Percentiles rank a stretch among this genome's conserved stretches.
These are phyloP conservation scores for Micromonas pusilla DNA, from an alignment of 139 green algal genomes.

Conservation along the genomic window DNA sequence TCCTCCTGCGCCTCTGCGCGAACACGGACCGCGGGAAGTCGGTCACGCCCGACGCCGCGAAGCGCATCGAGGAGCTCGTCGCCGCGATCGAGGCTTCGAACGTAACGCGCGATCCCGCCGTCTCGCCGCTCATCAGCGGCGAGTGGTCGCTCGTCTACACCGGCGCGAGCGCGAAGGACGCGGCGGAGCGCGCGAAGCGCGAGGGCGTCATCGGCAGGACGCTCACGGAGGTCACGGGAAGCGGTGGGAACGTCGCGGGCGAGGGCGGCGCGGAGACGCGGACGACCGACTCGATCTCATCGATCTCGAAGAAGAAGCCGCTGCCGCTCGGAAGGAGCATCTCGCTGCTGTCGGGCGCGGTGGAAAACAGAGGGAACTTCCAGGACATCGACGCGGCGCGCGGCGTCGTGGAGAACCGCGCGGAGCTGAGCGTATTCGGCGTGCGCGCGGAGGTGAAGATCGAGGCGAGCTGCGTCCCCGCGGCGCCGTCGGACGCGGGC, in stretches of 20 bases:
- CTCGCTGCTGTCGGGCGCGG: neutral
- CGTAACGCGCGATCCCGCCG: neutral
- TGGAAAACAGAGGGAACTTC: conserved; percentile 16
- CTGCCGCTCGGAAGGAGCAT: neutral
- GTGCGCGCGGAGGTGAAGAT: neutral
- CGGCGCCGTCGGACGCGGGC: neutral
- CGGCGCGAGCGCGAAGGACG: neutral
- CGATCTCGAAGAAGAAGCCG: neutral
- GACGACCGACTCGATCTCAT: neutral
- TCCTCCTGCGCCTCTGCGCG: neutral
- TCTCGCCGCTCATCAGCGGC: neutral
- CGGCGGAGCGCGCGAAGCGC: neutral
- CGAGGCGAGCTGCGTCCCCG: neutral
- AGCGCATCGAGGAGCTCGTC: neutral
- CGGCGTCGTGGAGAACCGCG: neutral
- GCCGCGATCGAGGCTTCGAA: neutral
- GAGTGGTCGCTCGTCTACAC: conserved; percentile 16
- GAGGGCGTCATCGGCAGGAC: conserved; percentile 5
- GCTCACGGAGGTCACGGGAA: conserved; percentile 17
- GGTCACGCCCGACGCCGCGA: neutral
- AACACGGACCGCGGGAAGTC: neutral
- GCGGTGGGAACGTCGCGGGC: neutral
- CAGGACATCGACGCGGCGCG: conserved; percentile 8
- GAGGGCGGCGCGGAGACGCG: neutral
- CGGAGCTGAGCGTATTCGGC: conserved; percentile 13